Base-by-base conservation (phyloP, 73 alveolate genomes). In the Paramecium octaurelia region DNA sequence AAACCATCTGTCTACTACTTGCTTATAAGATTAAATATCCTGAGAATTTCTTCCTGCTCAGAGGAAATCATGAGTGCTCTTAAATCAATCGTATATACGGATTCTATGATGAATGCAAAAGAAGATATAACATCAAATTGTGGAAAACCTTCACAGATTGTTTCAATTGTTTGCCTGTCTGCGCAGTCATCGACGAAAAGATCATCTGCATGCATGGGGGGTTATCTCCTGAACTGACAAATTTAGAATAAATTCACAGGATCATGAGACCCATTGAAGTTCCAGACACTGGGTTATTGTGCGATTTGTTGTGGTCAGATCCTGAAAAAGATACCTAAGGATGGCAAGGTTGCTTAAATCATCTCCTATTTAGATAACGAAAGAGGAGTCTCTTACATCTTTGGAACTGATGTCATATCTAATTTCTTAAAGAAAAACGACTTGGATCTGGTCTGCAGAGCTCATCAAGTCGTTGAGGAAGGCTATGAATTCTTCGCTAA, bases 401-500 rank as follows among this genome's bases (percentile, higher is more conserved):
- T 96, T 85, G 98, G 99, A 71, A 96, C 97, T 16, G 99, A 98
- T 75, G 97, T 98, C 24, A 99, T 98, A 8, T 86, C 95, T 31
- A 96, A 86, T 73, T 98, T 98, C 95, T 93, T 96, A 58, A 96
- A 98, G 93, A 96, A 96, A 93, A 98, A 98, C 80, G 99, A 97
- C 60, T 93, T 98, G 94, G 99, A 98, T 91, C 94, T 98, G 88
- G 97, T 98, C 50, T 98, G 99, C 85, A 95, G 99, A 80, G 99
- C 99, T 21, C 99, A 98, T 92, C 96, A 98, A 96, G 99, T 98
- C 1, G 99, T 95, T 27, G 99, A 97, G 89, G 99, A 97, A 92
- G 99, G 99, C 80, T 98, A 98, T 92, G 99, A 97, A 92, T 98
- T 98, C 97, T 97, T 97, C 71, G 99, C 99, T 50, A 98, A 98